These are phyloP conservation scores for Arctostaphylos glauca DNA, from an alignment of 148 eudicot genomes.

Conservation along the genomic window DNA sequence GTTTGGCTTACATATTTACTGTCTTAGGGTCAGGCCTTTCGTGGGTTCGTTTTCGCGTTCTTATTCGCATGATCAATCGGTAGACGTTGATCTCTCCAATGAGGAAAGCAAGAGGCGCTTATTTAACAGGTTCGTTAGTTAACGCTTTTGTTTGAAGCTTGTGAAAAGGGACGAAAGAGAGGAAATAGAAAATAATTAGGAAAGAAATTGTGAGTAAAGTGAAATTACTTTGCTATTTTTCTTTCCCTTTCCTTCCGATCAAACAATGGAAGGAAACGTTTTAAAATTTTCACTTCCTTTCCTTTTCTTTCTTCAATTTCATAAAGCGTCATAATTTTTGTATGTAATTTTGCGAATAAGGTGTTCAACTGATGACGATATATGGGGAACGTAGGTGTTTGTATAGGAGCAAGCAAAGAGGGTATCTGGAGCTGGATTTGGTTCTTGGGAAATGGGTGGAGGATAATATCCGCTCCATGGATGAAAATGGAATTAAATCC, in stretches of 20 bases:
- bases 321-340: background rate
- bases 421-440: conserved; percentile 88
- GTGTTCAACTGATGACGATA: background rate
- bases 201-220: too few relatives aligned
- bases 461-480: conserved; percentile 75
- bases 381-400: conserved; percentile 43
- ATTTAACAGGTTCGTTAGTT: conserved; percentile 53
- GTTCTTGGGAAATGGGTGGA: conserved; percentile 96
- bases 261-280: too few relatives aligned
- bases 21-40: conserved; percentile 32
- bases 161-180: too few relatives aligned
- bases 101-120: conserved; percentile 71
- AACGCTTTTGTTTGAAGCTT: too few relatives aligned
- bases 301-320: background rate
- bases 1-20: too few relatives aligned
- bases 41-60: conserved; percentile 33
- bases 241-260: too few relatives aligned
- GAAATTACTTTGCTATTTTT: too few relatives aligned
- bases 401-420: conserved; percentile 97
- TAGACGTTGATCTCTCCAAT: conserved; percentile 61
- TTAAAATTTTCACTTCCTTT: too few relatives aligned
- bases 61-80: conserved; percentile 30
- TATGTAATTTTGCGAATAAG: background rate
- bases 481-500: conserved; percentile 66
- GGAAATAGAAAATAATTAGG: too few relatives aligned